Evolutionary conservation across 345 rosid genomes (phyloP), one percentile per base, ranked within the genome.

Genomic region (Corchorus capsularis): DNA sequence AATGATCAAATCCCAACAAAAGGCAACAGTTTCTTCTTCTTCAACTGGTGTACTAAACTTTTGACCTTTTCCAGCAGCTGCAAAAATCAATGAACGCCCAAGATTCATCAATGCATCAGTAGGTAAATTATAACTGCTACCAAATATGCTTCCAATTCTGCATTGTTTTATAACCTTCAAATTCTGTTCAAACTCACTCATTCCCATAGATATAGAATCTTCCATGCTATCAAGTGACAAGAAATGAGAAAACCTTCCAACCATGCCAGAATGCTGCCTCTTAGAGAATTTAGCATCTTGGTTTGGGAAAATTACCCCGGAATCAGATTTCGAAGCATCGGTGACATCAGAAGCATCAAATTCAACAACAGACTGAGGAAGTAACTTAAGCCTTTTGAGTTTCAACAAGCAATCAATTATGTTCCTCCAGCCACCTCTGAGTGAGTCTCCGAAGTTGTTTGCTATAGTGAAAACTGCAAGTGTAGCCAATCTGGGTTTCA

Each of bases 61-160:
- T 60, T 95, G 99, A 72, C 98, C 99, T 81, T 90, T 92, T 11
- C 99, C 99, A 0, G 89, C 99, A 2, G 98, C 97, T 14, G 99
- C 94, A 59, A 89, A 95, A 72, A 95, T 93, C 13, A 95, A 47
- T 19, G 93, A 90, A 22, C 96, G 91, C 1, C 97, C 98, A 9
- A 95, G 89, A 77, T 88, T 84, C 19, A 87, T 54, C 16, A 95
- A 81, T 32, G 93, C 87, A 6, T 83, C 94, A 4, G 76, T 83
- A 0, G 94, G 89, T 7, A 95, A 77, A 54, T 80, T 81, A 3
- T 80, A 80, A 66, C 93, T 91, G 50, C 81, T 88, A 71, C 86
- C 83, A 83, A 95, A 93, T 47, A 95, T 89, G 78, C 83, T 90
- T 62, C 89, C 93, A 2, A 95, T 92, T 63, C 86, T 84, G 56